Conservation (phyloP, 768 basidiomycete species). For the Imleria badia region DNA sequence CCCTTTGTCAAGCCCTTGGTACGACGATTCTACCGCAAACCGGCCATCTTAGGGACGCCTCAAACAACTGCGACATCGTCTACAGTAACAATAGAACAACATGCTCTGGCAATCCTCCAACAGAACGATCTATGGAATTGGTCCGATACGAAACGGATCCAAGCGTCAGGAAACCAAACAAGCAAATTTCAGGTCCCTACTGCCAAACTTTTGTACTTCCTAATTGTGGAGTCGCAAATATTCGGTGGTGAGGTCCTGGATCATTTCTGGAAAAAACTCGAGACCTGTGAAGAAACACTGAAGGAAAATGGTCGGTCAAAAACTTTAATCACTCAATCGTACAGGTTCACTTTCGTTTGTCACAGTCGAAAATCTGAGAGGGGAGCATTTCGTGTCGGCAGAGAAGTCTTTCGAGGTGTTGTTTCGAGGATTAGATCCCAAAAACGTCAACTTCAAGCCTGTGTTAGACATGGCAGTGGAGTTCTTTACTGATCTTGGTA, state of each 20-base stretch:
- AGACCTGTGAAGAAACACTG: background rate
- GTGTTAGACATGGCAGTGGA: background rate
- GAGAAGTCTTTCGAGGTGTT: background rate
- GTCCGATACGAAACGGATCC: background rate
- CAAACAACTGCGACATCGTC: too few relatives aligned
- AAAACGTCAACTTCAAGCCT: background rate
- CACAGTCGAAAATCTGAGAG: conserved; percentile 2
- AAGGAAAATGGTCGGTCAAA: background rate
- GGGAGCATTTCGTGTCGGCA: background rate
- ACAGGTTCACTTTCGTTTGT: background rate
- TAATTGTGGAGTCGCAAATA: conserved; percentile 1
- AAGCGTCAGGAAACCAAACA: background rate
- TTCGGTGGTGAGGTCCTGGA: background rate
- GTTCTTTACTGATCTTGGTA: conserved; percentile 1
- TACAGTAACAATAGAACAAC: background rate
- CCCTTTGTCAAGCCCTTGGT: too few relatives aligned
- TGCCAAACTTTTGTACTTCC: background rate
- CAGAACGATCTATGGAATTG: background rate
- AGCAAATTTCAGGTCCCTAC: background rate
- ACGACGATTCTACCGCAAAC: too few relatives aligned
- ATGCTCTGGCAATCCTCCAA: background rate
- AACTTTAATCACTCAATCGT: background rate
- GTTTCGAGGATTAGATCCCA: background rate
- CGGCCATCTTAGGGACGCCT: too few relatives aligned
- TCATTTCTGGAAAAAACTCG: conserved; percentile 4